Percentiles rank a stretch among this genome's conserved stretches.
phyloP scores from a whole-genome alignment of 1,139 yeast species.

The Geotrichum citri-aurantii region DNA sequence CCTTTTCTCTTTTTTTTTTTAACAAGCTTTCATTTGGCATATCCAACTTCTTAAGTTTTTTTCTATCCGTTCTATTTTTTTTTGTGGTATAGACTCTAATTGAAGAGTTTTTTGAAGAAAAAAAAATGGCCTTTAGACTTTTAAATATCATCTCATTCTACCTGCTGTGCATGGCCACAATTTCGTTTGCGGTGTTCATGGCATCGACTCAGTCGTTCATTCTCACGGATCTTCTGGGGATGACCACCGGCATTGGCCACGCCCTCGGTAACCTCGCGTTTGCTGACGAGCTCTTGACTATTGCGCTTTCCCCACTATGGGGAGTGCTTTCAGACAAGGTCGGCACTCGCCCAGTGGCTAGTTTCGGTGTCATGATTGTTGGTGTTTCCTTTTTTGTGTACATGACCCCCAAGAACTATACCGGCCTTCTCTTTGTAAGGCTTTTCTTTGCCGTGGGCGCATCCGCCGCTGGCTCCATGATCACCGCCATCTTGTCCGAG shows the following conservation, averaged over 20 bases:
- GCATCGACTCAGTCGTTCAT: slow-evolving; percentile 65
- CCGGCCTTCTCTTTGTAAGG: slow-evolving; percentile 49
- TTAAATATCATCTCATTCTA: slow-evolving; percentile 28
- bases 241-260: slow-evolving; percentile 43
- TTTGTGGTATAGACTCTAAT: background rate
- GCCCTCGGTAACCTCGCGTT: slow-evolving; percentile 58
- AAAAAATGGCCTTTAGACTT: slow-evolving; percentile 12
- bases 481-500: slow-evolving; percentile 50
- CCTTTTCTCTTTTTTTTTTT: background rate
- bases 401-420: slow-evolving; percentile 40
- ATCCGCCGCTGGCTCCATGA: slow-evolving; percentile 43
- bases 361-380: slow-evolving; percentile 44
- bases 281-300: slow-evolving; percentile 54
- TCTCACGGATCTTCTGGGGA: slow-evolving; percentile 50
- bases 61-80: too few species aligned
- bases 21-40: background rate
- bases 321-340: slow-evolving; percentile 61
- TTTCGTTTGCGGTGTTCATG: slow-evolving; percentile 60
- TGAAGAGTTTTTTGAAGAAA: background rate
- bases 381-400: slow-evolving; percentile 48
- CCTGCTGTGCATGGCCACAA: slow-evolving; percentile 44
- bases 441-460: slow-evolving; percentile 59
- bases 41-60: too few species aligned
- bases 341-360: slow-evolving; percentile 53
- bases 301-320: slow-evolving; percentile 53